A percentile compares a stretch with the other conserved stretches of the same genome.
Conservation (phyloP, 495 filamentous ascomycete species). For the Xylaria venustula region DNA sequence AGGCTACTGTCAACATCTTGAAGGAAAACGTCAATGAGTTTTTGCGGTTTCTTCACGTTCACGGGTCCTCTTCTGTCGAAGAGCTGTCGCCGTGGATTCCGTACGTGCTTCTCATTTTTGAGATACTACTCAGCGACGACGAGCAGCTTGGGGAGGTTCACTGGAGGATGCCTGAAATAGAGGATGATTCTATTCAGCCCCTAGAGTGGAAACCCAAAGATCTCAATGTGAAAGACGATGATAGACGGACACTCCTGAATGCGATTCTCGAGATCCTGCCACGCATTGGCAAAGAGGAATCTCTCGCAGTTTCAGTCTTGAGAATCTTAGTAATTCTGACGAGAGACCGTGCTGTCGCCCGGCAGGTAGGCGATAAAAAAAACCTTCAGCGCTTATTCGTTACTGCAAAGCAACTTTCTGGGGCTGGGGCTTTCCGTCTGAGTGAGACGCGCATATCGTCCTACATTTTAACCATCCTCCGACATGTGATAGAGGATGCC, state of each 20-base stretch:
- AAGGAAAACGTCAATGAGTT: conserved; percentile 75
- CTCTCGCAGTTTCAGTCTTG: conserved; percentile 77
- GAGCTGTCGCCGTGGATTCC: conserved; percentile 88
- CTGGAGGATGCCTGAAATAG: conserved; percentile 64
- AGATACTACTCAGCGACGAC: conserved; percentile 86
- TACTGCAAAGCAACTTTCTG: conserved; percentile 88
- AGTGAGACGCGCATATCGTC: conserved; percentile 59
- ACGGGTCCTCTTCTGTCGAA: conserved; percentile 62
- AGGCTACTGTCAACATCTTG: conserved; percentile 68
- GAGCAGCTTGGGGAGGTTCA: conserved; percentile 71
- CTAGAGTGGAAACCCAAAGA: conserved; percentile 60
- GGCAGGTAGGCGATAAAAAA: conserved; percentile 76
- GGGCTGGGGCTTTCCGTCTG: conserved; percentile 68
- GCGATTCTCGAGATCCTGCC: conserved; percentile 79
- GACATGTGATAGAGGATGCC: conserved; percentile 93
- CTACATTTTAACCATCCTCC: conserved; percentile 78
- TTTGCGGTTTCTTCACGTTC: conserved; percentile 75
- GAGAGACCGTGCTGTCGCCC: conserved; percentile 69
- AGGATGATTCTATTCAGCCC: conserved; percentile 52
- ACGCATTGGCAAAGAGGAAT: conserved; percentile 79
- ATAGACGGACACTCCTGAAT: conserved; percentile 68
- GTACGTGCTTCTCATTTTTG: conserved; percentile 83
- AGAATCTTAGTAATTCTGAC: conserved; percentile 91
- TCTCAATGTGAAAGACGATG: conserved; percentile 61
- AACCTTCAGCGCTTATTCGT: conserved; percentile 88